phyloP scores from a whole-genome alignment of 2,329 filamentous ascomycete species.

The Plectosphaerella cucumerina region DNA sequence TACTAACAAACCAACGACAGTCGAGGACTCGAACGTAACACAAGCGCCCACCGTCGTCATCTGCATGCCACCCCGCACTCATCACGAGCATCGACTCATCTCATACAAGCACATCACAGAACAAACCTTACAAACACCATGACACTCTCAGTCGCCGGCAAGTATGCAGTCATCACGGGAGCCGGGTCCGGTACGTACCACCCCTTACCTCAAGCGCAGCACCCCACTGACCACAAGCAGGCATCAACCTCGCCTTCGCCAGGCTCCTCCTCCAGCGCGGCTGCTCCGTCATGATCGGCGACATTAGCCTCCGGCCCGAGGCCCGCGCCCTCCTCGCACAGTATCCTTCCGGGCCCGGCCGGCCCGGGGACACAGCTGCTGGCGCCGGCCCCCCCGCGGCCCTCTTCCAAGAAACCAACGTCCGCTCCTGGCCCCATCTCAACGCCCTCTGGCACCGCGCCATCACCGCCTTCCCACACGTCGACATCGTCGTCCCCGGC shows the following conservation, averaged over 20 bases:
- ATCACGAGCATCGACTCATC: background rate
- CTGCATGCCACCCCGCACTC: background rate
- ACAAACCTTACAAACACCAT: constrained; percentile 2
- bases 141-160: constrained; percentile 18
- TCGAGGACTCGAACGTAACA: background rate
- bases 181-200: constrained; percentile 19
- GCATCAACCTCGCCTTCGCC: constrained; percentile 31
- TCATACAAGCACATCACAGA: background rate
- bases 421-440: constrained; percentile 31
- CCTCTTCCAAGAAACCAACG: constrained; percentile 30
- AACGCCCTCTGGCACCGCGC: constrained; percentile 22
- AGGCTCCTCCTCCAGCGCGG: constrained; percentile 25
- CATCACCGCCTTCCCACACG: constrained; percentile 19
- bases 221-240: constrained; percentile 11
- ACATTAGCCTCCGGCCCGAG: constrained; percentile 28
- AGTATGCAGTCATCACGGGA: constrained; percentile 16
- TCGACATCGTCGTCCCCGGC: constrained; percentile 32
- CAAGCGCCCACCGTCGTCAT: background rate
- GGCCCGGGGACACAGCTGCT: background rate
- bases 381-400: constrained; percentile 17
- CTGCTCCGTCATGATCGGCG: constrained; percentile 32
- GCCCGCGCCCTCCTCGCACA: constrained; percentile 25
- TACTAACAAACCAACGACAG: background rate
- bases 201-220: background rate
- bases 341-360: constrained; percentile 19